Evolutionary conservation across 805 yeast genomes (phyloP), one percentile per base, ranked within the genome.

Genomic region (Debaryomyces tyrocola): DNA sequence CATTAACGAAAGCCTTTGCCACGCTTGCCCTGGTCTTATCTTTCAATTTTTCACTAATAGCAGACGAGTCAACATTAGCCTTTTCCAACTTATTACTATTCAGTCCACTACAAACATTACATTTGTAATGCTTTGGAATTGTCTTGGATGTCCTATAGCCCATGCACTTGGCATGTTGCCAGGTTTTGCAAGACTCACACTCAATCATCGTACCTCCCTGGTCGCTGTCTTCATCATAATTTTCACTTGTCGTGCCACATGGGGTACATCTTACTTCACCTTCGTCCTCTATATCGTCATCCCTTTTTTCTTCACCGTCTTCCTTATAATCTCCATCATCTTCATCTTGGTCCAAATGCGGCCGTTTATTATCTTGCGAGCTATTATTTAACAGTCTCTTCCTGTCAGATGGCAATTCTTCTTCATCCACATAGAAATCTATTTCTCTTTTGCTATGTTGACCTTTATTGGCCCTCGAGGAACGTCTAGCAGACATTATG

Each of bases 81-180:
- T 44, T 41, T 29, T 44, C 17, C 17, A 24, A 35, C 37, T 28
- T 45, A 14, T 20, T 12, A 20, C 27, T 37, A 39, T 39, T 14
- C 11, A 9, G 35, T 6, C 37, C 21, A 8, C 48, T 29, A 61
- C 90, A 85, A 20, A 73, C 63, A 54, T 78, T 74, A 64, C 91
- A 85, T 17, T 54, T 52, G 58, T 85, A 84, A 10, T 57, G 51
- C 9, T 75, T 66, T 3, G 87, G 85, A 1, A 76, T 60, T 27
- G 57, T 58, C 28, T 60, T 64, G 9, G 67, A 62, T 7, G 67
- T 59, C 43, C 45, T 51, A 38, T 74, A 81, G 20, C 84, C 75
- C 78, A 84, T 73, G 62, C 91, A 85, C 45, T 59, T 66, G 28
- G 79, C 77, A 57, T 85, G 91, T 58, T 85, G 90, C 90, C 90